These are phyloP conservation scores for Helminthosporium solani DNA, from an alignment of 2,329 filamentous ascomycete species.

Conservation along the genomic window DNA sequence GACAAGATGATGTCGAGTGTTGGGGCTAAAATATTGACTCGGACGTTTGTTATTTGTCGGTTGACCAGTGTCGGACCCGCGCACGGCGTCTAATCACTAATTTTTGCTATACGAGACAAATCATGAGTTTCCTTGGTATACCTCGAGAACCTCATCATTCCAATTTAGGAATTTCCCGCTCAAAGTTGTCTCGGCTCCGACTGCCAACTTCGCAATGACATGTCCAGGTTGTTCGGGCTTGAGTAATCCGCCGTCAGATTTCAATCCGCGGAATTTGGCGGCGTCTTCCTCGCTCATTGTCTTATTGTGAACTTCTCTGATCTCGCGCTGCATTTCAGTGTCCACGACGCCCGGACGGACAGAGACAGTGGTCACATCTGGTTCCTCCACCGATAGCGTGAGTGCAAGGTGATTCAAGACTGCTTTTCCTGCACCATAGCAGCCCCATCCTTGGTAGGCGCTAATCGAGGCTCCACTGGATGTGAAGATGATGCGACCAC, in stretches of 20 bases:
- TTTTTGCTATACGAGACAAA: neutral
- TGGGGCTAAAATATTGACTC: too few species aligned
- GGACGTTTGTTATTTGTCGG: too few species aligned
- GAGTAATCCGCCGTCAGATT: constrained; percentile 70
- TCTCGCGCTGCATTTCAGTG: constrained; percentile 84
- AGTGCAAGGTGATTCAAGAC: constrained; percentile 76
- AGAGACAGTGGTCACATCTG: constrained; percentile 69
- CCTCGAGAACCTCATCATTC: constrained; percentile 32
- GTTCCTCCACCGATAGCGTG: constrained; percentile 75
- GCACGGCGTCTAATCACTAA: neutral
- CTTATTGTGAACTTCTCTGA: constrained; percentile 68
- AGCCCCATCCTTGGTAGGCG: constrained; percentile 71
- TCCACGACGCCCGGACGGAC: constrained; percentile 80
- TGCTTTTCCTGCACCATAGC: constrained; percentile 81
- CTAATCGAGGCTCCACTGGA: constrained; percentile 74
- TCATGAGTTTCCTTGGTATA: constrained; percentile 24
- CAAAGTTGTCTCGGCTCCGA: constrained; percentile 55
- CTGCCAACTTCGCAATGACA: constrained; percentile 78
- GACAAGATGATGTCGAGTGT: too few species aligned
- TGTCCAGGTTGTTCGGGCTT: constrained; percentile 80
- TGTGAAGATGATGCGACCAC: constrained; percentile 73
- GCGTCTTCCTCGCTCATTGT: constrained; percentile 60
- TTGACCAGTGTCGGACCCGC: too few species aligned
- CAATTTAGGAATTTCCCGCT: constrained; percentile 71
- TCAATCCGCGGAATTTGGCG: constrained; percentile 66